Conservation (phyloP, 2,329 filamentous ascomycete genomes). For the Aspergillus neoniger region DNA sequence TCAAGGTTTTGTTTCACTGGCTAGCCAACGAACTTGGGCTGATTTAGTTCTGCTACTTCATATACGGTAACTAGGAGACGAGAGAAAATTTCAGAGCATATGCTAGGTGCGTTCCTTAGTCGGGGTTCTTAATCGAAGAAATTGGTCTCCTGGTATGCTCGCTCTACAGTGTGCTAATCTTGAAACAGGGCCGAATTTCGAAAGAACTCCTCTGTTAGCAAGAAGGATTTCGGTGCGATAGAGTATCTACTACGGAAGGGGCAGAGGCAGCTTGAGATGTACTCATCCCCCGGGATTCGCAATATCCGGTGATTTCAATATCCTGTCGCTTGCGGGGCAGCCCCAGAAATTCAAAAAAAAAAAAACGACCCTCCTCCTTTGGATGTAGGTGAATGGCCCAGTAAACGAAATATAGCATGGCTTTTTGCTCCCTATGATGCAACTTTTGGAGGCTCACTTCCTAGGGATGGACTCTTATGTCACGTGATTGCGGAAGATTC, state of each 20-base stretch:
- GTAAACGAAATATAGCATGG: neutral
- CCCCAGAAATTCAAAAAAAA: neutral
- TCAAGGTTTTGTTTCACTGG: neutral
- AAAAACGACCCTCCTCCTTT: neutral
- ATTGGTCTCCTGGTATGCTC: neutral
- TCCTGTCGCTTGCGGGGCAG: neutral
- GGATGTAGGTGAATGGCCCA: neutral
- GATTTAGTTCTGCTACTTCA: neutral
- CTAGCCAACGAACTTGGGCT: neutral
- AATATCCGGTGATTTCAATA: conserved; percentile 57
- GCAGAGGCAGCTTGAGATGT: conserved; percentile 75
- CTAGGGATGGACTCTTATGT: neutral
- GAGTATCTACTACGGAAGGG: conserved; percentile 85
- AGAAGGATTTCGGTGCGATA: conserved; percentile 82
- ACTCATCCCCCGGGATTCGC: conserved; percentile 76
- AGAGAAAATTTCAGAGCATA: conserved; percentile 45
- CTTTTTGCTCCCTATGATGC: neutral
- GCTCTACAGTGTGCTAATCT: neutral
- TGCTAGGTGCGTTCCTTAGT: conserved; percentile 40
- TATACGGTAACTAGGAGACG: conserved; percentile 35
- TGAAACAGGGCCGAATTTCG: conserved; percentile 70
- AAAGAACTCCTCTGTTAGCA: conserved; percentile 68
- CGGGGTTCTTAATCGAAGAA: neutral
- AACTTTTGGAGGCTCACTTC: neutral
- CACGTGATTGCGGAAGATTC: conserved; percentile 18